These are phyloP conservation scores for Daldinia grandis DNA, from an alignment of 495 filamentous ascomycete species.

Conservation along the genomic window DNA sequence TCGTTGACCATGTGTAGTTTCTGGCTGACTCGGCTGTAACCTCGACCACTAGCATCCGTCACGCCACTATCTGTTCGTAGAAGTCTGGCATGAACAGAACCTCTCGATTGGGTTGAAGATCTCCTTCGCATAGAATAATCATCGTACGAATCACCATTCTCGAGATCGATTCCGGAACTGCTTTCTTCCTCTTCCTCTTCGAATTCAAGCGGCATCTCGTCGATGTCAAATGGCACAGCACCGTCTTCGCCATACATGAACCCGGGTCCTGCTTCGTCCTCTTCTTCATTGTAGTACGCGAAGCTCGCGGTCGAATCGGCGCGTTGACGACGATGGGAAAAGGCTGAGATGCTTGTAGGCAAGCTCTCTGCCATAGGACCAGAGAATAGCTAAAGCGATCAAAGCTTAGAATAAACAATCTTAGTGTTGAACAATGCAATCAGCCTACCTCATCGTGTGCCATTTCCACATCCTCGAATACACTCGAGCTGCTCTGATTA, in stretches of 20 bases:
- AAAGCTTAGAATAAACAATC: conserved; percentile 33
- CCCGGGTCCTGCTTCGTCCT: conserved; percentile 52
- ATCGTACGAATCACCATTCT: conserved; percentile 47
- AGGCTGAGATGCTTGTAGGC: conserved; percentile 86
- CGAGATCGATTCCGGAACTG: conserved; percentile 53
- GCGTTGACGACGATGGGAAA: conserved; percentile 80
- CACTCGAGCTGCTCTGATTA: conserved; percentile 81
- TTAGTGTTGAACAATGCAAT: background rate
- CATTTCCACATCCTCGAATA: conserved; percentile 98
- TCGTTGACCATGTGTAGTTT: conserved; percentile 93
- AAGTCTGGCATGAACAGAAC: conserved; percentile 75
- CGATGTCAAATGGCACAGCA: conserved; percentile 40
- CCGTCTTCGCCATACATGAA: conserved; percentile 30
- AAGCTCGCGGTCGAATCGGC: conserved; percentile 89
- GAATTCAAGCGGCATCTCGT: conserved; percentile 42
- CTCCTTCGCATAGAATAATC: conserved; percentile 54
- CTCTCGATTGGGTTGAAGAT: conserved; percentile 58
- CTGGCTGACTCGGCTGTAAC: conserved; percentile 72
- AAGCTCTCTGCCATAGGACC: conserved; percentile 95
- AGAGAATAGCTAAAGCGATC: conserved; percentile 74
- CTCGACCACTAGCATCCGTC: conserved; percentile 68
- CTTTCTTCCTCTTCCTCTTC: conserved; percentile 49
- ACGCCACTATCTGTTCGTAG: conserved; percentile 67
- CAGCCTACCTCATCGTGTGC: conserved; percentile 85
- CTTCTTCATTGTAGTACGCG: conserved; percentile 80